These are phyloP conservation scores for Sporothrix phasma DNA, from an alignment of 2,329 filamentous ascomycete genomes.

Conservation along the genomic window DNA sequence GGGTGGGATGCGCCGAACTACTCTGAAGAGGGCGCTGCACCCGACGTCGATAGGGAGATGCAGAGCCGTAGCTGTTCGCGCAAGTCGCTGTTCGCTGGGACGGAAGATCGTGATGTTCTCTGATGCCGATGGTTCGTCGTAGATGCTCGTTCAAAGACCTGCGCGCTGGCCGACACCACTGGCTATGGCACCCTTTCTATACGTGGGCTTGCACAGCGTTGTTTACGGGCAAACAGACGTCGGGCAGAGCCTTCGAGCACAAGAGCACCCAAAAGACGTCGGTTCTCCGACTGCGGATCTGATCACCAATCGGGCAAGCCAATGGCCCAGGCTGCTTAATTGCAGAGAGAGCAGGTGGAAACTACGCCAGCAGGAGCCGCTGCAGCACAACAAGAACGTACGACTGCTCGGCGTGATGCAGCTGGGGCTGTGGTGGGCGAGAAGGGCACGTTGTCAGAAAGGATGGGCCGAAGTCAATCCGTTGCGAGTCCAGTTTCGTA, in stretches of 20 bases:
- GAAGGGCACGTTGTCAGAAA: not conserved
- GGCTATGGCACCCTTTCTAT: not conserved
- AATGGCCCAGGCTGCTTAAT: not conserved
- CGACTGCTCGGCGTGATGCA: not conserved
- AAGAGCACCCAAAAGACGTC: not conserved
- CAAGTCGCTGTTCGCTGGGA: not conserved
- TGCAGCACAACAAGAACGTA: not conserved
- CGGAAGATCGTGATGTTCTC: not conserved
- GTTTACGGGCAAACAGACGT: conserved; percentile 1
- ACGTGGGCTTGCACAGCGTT: not conserved
- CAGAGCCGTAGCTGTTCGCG: not conserved
- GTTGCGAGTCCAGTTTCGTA: conserved; percentile 1
- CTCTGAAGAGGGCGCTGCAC: not conserved
- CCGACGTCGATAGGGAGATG: not conserved
- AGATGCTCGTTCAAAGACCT: not conserved
- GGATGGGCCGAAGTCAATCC: not conserved
- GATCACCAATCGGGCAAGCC: not conserved
- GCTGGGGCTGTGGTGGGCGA: not conserved
- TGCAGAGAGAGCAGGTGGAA: not conserved
- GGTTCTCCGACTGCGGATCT: not conserved
- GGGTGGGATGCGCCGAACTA: too few species aligned
- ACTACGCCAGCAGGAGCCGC: conserved; percentile 5
- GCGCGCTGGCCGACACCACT: not conserved
- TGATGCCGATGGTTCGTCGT: not conserved
- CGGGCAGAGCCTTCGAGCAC: not conserved